Evolutionary conservation across 2,329 filamentous ascomycete genomes (phyloP).

Genomic region (Sporothrix schenckii): DNA sequence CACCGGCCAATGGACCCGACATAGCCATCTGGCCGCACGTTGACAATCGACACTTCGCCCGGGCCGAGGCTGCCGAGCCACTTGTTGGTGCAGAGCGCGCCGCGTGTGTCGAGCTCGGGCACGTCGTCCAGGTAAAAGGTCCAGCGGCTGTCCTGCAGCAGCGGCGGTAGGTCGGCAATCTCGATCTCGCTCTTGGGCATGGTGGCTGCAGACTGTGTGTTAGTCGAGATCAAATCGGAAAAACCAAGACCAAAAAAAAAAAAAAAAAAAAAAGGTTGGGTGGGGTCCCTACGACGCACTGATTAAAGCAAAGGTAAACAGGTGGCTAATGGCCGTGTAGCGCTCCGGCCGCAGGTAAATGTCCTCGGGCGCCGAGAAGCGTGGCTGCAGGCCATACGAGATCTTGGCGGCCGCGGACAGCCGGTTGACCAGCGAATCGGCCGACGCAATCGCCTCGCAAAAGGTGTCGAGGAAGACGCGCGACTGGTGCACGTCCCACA

Average conservation of each 20-base stretch:
- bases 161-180: conserved; percentile 63
- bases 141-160: conserved; percentile 68
- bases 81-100: conserved; percentile 63
- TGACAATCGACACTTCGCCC: conserved; percentile 64
- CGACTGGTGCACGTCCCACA: conserved; percentile 59
- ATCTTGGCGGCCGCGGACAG: conserved; percentile 61
- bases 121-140: conserved; percentile 72
- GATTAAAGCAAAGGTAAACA: conserved; percentile 71
- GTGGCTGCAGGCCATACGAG: conserved; percentile 64
- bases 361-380: conserved; percentile 62
- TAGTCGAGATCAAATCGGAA: too few relatives aligned
- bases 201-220: conserved; percentile 48
- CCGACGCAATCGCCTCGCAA: conserved; percentile 56
- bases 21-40: conserved; percentile 74
- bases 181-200: conserved; percentile 67
- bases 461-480: conserved; percentile 63
- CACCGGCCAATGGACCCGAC: conserved; percentile 65
- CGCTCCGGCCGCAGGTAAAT: conserved; percentile 68
- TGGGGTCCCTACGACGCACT: conserved; percentile 51
- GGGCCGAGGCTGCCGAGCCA: conserved; percentile 65
- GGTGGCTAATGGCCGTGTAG: conserved; percentile 67
- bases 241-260: too few relatives aligned
- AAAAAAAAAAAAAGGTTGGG: background rate
- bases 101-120: conserved; percentile 57
- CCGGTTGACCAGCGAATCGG: conserved; percentile 60